Evolutionary conservation across 768 basidiomycete species (phyloP).

Genomic region (Tulasnella sp.): DNA sequence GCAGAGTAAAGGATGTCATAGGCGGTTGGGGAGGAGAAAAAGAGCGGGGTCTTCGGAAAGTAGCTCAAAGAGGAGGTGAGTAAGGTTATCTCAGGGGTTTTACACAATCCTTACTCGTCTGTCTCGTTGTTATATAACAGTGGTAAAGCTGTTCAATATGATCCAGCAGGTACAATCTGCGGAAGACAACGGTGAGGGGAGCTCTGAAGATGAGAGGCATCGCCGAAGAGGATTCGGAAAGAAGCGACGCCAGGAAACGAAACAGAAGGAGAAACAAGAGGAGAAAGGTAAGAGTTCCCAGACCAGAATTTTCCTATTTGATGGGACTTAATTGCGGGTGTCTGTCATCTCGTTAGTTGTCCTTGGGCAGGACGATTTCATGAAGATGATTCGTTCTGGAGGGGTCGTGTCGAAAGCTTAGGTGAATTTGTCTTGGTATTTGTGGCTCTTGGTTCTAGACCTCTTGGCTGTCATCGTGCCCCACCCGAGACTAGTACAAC

Average conservation of each 20-base stretch:
- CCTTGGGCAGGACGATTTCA: conserved; percentile 69
- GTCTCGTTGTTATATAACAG: conserved; percentile 36
- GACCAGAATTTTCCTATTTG: conserved; percentile 17
- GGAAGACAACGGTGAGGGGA: conserved; percentile 49
- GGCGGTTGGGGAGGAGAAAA: conserved; percentile 34
- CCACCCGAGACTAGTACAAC: background rate
- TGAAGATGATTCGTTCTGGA: conserved; percentile 78
- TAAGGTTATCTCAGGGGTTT: background rate
- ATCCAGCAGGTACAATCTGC: conserved; percentile 75
- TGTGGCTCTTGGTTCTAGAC: background rate
- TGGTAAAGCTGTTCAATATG: conserved; percentile 82
- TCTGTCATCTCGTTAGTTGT: conserved; percentile 39
- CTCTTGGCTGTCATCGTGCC: background rate
- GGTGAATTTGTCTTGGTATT: background rate
- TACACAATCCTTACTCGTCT: conserved; percentile 28
- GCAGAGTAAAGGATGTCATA: conserved; percentile 33
- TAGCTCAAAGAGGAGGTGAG: conserved; percentile 34
- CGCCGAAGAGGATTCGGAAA: conserved; percentile 49
- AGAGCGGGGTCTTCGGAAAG: conserved; percentile 33
- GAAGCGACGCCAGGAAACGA: conserved; percentile 34
- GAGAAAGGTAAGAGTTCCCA: conserved; percentile 51
- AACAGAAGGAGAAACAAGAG: conserved; percentile 40
- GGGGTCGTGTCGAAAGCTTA: conserved; percentile 62
- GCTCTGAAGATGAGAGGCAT: conserved; percentile 45
- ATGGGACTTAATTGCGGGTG: background rate